A percentile compares a stretch with the other conserved stretches of the same genome.
Conservation (phyloP, 805 yeast genomes). For the fission yeast (Schizosaccharomyces pombe) region DNA sequence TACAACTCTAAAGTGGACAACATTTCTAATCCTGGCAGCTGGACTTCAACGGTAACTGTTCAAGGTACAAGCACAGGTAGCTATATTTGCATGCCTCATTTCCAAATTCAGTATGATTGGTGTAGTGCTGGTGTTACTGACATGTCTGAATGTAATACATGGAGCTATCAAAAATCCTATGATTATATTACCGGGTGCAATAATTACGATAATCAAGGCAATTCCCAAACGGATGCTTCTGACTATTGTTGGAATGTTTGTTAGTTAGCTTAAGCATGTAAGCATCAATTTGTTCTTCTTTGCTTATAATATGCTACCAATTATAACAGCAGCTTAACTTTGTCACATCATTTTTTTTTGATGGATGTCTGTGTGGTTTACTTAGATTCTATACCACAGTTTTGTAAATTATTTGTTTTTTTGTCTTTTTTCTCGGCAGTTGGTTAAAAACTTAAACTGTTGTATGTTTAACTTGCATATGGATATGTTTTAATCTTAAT, state of each 20-base stretch:
- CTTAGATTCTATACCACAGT: too few relatives aligned
- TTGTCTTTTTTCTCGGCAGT: too few relatives aligned
- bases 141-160: background rate
- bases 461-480: too few relatives aligned
- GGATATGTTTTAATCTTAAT: too few relatives aligned
- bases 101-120: background rate
- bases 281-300: too few relatives aligned
- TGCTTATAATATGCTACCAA: too few relatives aligned
- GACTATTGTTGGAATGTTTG: background rate
- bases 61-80: background rate
- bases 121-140: background rate
- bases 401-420: too few relatives aligned
- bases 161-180: background rate
- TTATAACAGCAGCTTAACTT: too few relatives aligned
- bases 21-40: background rate
- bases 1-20: background rate
- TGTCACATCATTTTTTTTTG: too few relatives aligned
- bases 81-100: background rate
- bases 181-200: background rate
- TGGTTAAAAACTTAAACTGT: too few relatives aligned
- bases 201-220: background rate
- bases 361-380: too few relatives aligned
- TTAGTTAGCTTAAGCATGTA: too few relatives aligned
- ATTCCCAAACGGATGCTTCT: background rate
- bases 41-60: background rate